Base-by-base conservation (phyloP, 2,329 filamentous ascomycete species). In the Cyphellophora attinorum region DNA sequence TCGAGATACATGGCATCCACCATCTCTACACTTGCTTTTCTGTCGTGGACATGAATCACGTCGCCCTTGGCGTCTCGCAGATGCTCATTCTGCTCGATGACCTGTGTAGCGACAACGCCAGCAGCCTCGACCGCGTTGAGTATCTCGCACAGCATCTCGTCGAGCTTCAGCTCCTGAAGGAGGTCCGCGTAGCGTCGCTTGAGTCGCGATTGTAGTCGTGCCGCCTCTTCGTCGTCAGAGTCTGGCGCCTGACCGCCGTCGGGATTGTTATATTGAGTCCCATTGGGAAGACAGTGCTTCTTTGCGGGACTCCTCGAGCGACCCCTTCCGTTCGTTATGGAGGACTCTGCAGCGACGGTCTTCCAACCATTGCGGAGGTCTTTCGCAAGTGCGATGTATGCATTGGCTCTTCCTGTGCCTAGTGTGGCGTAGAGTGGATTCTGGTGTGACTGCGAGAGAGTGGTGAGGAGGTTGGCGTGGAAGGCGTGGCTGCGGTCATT, bases 281-380 rank as follows among this genome's bases (percentile, higher is more conserved):
- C 44, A 15, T 30, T 15, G 6, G 35, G n/a, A n/a, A n/a, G n/a
- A n/a, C n/a, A n/a, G n/a, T n/a, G n/a, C n/a, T n/a, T n/a, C 42
- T 8, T 18, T 11, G 30, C 42, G 42, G 3, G 34, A 40, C 11
- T 46, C 43, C n/a, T 40, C 35, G 10, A 35, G 35, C 13, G 40
- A 37, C 30, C 35, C 27, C 29, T 48, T 25, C 21, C 21, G n/a
- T 8, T n/a, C 8, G n/a, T n/a, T n/a, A 25, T 8, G 8, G 21
- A n/a, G n/a, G n/a, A 8, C n/a, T 25, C 15, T 11, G 15, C 17
- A 6, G 16, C 46, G 13, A 44, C 41, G 19, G 47, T 45, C 34
- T 85, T 85, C 80, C 80, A 85, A 6, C 74, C 64, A 45, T 85
- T 85, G 2, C 80, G 64, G 37, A 82, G 65, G 44, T 81, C 77